These are phyloP conservation scores for Colletotrichum neosansevieriae DNA, from an alignment of 2,329 filamentous ascomycete species.

Conservation along the genomic window DNA sequence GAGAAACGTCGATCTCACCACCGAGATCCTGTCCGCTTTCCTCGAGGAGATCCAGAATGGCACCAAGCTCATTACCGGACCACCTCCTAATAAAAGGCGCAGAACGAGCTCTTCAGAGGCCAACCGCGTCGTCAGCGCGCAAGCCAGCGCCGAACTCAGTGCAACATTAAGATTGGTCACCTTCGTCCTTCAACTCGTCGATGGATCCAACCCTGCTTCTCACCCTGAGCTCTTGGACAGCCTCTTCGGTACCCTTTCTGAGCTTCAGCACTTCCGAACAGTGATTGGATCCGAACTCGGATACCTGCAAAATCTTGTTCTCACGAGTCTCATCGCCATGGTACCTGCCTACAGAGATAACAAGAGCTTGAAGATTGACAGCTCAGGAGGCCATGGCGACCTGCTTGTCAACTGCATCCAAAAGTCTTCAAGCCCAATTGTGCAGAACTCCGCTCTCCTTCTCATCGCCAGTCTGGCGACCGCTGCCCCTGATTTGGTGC, in stretches of 20 bases:
- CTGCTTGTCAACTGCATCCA: conserved; percentile 94
- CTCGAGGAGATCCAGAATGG: conserved; percentile 80
- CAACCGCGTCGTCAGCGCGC: conserved; percentile 68
- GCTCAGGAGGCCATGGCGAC: conserved; percentile 85
- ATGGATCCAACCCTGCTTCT: conserved; percentile 79
- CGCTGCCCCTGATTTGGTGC: conserved; percentile 88
- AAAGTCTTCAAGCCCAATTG: conserved; percentile 89
- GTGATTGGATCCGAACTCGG: conserved; percentile 88
- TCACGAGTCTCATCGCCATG: conserved; percentile 86
- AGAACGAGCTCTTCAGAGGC: conserved; percentile 81
- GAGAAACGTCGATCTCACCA: conserved; percentile 78
- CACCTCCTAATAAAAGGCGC: conserved; percentile 82
- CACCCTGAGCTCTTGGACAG: conserved; percentile 82
- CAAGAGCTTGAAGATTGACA: conserved; percentile 75
- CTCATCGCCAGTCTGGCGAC: conserved; percentile 88
- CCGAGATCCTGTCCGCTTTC: conserved; percentile 77
- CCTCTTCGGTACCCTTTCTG: conserved; percentile 86
- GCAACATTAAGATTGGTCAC: conserved; percentile 81
- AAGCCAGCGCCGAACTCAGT: conserved; percentile 74
- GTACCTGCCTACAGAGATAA: conserved; percentile 78
- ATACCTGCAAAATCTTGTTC: conserved; percentile 87
- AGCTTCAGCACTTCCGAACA: conserved; percentile 86
- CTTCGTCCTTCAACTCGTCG: conserved; percentile 88
- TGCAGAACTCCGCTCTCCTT: conserved; percentile 91
- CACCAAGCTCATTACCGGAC: conserved; percentile 77